phyloP scores from a whole-genome alignment of 2,329 filamentous ascomycete species.

The Sporothrix euskadiensis region DNA sequence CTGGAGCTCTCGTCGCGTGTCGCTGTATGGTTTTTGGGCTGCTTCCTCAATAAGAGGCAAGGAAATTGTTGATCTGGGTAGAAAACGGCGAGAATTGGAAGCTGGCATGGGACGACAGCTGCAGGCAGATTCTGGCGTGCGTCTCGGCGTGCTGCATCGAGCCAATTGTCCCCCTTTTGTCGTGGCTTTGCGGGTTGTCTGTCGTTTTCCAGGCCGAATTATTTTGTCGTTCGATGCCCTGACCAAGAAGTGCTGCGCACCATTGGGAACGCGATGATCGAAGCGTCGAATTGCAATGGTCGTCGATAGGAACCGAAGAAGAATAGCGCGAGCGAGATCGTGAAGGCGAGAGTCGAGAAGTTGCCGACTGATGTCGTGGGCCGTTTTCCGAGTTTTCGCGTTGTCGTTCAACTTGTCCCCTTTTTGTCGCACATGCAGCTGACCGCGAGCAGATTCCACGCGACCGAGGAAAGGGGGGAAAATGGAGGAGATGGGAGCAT shows the following conservation, averaged over 20 bases:
- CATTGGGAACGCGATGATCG: neutral
- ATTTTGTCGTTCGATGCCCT: neutral
- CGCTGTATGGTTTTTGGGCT: neutral
- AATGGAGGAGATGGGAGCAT: neutral
- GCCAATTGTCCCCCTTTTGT: neutral
- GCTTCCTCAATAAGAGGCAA: slow-evolving; percentile 10
- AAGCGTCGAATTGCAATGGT: neutral
- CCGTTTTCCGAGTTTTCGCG: neutral
- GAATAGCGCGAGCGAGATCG: neutral
- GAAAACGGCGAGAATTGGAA: neutral
- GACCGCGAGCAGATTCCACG: slow-evolving; percentile 11
- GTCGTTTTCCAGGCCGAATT: neutral
- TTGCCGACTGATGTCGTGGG: slow-evolving; percentile 7
- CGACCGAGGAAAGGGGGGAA: neutral
- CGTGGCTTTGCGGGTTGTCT: neutral
- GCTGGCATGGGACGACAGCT: slow-evolving; percentile 9
- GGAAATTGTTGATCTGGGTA: neutral
- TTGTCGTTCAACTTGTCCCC: slow-evolving; percentile 2
- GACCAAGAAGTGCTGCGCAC: neutral
- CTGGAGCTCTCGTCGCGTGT: slow-evolving; percentile 8
- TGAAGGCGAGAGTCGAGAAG: neutral
- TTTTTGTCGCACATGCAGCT: slow-evolving; percentile 23
- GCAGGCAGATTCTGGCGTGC: slow-evolving; percentile 18
- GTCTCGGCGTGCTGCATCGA: slow-evolving; percentile 12
- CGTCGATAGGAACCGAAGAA: neutral